These are phyloP conservation scores for Penicillium cinerascens DNA, from an alignment of 495 filamentous ascomycete species.

Conservation along the genomic window DNA sequence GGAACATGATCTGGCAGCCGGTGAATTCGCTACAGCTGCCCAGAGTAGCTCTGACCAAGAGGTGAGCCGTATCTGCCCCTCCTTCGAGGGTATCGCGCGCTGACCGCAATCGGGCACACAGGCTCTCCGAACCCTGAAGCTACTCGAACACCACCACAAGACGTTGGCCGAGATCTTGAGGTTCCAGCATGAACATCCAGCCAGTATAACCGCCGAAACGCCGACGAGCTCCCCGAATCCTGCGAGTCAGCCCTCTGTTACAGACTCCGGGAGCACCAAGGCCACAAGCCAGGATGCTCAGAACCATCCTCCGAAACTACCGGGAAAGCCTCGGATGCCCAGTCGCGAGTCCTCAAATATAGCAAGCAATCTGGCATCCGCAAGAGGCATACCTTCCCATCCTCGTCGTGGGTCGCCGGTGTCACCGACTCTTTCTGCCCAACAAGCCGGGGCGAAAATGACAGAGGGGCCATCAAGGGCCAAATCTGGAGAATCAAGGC, in stretches of 20 bases:
- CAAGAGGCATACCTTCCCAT: conserved; percentile 76
- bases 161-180: conserved; percentile 74
- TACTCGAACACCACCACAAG: conserved; percentile 84
- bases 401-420: conserved; percentile 56
- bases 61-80: conserved; percentile 32
- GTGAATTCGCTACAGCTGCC: conserved; percentile 81
- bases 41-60: conserved; percentile 72
- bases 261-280: conserved; percentile 26
- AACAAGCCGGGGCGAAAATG: conserved; percentile 72
- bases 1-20: conserved; percentile 85
- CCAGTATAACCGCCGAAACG: conserved; percentile 19
- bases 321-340: conserved; percentile 47
- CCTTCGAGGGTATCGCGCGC: background rate
- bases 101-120: conserved; percentile 17
- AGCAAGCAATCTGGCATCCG: conserved; percentile 85
- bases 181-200: conserved; percentile 59
- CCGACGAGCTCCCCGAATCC: conserved; percentile 8
- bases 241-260: conserved; percentile 14
- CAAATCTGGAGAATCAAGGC: conserved; percentile 34
- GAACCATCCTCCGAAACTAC: conserved; percentile 34
- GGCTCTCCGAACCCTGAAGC: conserved; percentile 75
- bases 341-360: conserved; percentile 78
- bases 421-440: conserved; percentile 68
- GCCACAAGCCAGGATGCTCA: conserved; percentile 28
- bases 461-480: conserved; percentile 52